phyloP scores from a whole-genome alignment of 805 yeast species.

The Saccharomycopsis fermentans region DNA sequence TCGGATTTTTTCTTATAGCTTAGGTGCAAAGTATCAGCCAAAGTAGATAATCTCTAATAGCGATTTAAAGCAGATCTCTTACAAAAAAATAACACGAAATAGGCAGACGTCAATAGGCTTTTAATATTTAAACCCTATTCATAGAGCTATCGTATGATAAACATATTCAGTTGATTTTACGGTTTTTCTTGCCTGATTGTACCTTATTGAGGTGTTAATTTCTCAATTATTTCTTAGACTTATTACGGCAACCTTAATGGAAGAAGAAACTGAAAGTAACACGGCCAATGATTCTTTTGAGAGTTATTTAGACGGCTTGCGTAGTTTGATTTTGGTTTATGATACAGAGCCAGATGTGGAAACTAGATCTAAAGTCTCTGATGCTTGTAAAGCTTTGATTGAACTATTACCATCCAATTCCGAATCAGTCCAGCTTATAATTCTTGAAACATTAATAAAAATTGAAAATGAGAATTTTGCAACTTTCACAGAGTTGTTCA shows the following conservation, averaged over 20 bases:
- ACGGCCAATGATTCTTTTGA: constrained; percentile 1
- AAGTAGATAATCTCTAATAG: background rate
- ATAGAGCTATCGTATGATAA: too few species aligned
- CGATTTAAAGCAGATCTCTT: too few species aligned
- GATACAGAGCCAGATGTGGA: constrained; percentile 5
- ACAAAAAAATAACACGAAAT: background rate
- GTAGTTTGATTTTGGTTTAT: constrained; percentile 6
- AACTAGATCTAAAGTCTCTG: constrained; percentile 10
- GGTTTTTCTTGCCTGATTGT: background rate
- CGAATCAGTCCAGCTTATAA: constrained; percentile 12
- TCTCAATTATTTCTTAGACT: background rate
- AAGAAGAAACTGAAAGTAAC: background rate
- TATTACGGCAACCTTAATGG: background rate
- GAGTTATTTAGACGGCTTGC: background rate
- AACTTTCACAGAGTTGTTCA: constrained; percentile 10
- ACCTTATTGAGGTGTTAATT: too few species aligned
- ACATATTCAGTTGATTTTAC: background rate
- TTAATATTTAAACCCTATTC: too few species aligned
- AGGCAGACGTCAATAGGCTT: background rate
- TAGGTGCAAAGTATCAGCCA: background rate
- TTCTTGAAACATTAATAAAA: constrained; percentile 3
- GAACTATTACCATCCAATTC: constrained; percentile 16
- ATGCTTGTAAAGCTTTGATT: constrained; percentile 11
- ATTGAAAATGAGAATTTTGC: constrained; percentile 5
- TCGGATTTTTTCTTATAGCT: too few species aligned